Percentiles rank a stretch among this genome's conserved stretches.
These are phyloP conservation scores for Aristolochia fimbriata DNA, from an alignment of 164 flowering plant species.

Conservation along the genomic window DNA sequence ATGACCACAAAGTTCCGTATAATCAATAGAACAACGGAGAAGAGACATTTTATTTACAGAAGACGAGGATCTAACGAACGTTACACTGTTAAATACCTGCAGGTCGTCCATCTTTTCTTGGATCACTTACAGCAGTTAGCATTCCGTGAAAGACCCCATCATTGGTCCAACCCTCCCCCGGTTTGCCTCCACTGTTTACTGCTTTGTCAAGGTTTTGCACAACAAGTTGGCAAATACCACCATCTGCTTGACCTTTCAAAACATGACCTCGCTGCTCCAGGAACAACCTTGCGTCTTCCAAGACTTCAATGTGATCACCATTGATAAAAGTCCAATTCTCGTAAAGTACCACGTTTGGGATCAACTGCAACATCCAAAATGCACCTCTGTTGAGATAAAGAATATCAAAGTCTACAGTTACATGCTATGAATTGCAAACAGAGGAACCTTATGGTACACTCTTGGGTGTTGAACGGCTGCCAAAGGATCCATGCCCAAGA, in stretches of 20 bases:
- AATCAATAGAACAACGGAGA: no score
- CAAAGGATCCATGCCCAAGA: slow-evolving; percentile 65
- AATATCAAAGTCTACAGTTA: no score
- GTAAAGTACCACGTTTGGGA: slow-evolving; percentile 68
- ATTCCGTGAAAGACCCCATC: slow-evolving; percentile 31
- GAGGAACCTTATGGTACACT: slow-evolving; percentile 62
- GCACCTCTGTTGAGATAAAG: neutral
- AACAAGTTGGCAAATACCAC: slow-evolving; percentile 73
- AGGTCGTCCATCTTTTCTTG: slow-evolving; percentile 73
- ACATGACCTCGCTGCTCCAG: slow-evolving; percentile 60
- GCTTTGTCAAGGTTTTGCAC: slow-evolving; percentile 44
- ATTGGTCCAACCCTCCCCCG: slow-evolving; percentile 1
- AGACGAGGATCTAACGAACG: no score
- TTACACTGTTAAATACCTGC: slow-evolving; percentile 43
- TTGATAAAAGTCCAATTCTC: slow-evolving; percentile 74
- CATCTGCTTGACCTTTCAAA: slow-evolving; percentile 32
- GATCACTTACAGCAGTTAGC: slow-evolving; percentile 82
- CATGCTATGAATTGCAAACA: no score
- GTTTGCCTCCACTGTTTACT: slow-evolving; percentile 19
- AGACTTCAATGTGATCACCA: slow-evolving; percentile 72
- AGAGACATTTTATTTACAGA: no score
- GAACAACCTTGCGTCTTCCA: slow-evolving; percentile 41
- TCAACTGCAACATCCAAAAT: slow-evolving; percentile 39
- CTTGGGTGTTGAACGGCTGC: slow-evolving; percentile 69
- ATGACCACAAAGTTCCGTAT: no score